Base-by-base conservation (phyloP, 2,329 filamentous ascomycete species). In the Stemphylium beticola region DNA sequence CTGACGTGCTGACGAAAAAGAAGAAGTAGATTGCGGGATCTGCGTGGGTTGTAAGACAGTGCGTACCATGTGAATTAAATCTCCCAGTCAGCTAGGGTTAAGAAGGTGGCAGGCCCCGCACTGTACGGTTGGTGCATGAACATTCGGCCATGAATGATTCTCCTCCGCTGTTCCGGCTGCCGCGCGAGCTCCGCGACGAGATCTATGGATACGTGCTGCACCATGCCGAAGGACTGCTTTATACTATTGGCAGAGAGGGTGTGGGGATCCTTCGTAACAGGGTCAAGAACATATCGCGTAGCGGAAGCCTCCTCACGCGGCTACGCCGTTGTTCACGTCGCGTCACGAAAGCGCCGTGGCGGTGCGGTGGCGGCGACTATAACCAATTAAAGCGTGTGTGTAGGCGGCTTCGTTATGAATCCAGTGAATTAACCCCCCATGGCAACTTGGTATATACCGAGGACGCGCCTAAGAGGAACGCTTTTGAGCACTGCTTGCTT, bases 141-240 rank as follows among this genome's bases (percentile, higher is more conserved):
- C 3, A 22, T 22, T 22, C 6, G 20, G 20, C 20, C 20, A 22
- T 22, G 20, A 22, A 22, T 22, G 6, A 22, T 22, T 22, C 20
- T 22, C 20, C 40, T 31, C 40, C 17, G 12, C 29, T 42, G 40
- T 43, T 43, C 24, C 40, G 40, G 24, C 40, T 43, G 5, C 40
- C 40, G 22, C 40, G 40, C 18, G 34, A 53, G 42, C 32, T 45
- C 6, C 42, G 42, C 42, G 42, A 45, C 17, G 31, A 45, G 42
- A 45, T 45, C 34, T 45, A 45, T 22, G 34, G 17, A 11, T 34
- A 45, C 31, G 42, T 22, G 18, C 20, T 45, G 22, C 22, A 24
- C 22, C 22, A 24, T 24, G 22, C 22, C 6, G 22, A 24, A 7
- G 22, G 22, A 24, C 42, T 45, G 18, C 42, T 45, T 15, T 45